Conservation (phyloP, 495 filamentous ascomycete species). For the Hamigera avellanea region DNA sequence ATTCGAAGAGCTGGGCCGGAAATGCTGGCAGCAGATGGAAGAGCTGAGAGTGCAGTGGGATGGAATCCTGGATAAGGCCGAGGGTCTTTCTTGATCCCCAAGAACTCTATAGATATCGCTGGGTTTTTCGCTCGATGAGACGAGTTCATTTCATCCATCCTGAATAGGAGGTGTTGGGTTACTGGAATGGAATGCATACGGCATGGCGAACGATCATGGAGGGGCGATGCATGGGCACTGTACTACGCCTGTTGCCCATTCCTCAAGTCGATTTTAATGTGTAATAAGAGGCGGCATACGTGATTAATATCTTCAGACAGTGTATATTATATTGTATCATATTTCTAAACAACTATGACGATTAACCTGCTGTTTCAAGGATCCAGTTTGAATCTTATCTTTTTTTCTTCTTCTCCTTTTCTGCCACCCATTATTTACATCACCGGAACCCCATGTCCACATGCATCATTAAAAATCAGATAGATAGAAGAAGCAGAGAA, state of each 20-base stretch:
- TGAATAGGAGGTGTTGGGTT: not conserved
- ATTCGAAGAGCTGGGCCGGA: conserved; percentile 65
- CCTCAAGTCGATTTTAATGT: too few species aligned
- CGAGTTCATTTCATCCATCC: not conserved
- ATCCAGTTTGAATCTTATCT: conserved; percentile 5
- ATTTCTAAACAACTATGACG: too few species aligned
- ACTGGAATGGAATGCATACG: too few species aligned
- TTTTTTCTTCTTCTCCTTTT: conserved; percentile 4
- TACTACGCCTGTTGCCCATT: too few species aligned
- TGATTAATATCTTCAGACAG: too few species aligned
- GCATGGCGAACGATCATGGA: too few species aligned
- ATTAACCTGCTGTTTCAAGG: too few species aligned
- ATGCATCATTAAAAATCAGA: conserved; percentile 17
- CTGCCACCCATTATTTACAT: conserved; percentile 27
- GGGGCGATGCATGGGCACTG: too few species aligned
- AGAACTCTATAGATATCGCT: not conserved
- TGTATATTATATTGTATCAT: too few species aligned
- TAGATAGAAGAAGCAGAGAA: conserved; percentile 1
- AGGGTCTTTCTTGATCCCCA: conserved; percentile 3
- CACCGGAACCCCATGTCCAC: conserved; percentile 19
- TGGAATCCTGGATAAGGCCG: conserved; percentile 35
- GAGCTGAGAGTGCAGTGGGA: conserved; percentile 72
- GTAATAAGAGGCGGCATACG: too few species aligned
- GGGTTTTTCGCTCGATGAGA: not conserved
- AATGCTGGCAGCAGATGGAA: conserved; percentile 80